Evolutionary conservation across 768 basidiomycete genomes (phyloP).

Genomic region (Clathrus columnatus): DNA sequence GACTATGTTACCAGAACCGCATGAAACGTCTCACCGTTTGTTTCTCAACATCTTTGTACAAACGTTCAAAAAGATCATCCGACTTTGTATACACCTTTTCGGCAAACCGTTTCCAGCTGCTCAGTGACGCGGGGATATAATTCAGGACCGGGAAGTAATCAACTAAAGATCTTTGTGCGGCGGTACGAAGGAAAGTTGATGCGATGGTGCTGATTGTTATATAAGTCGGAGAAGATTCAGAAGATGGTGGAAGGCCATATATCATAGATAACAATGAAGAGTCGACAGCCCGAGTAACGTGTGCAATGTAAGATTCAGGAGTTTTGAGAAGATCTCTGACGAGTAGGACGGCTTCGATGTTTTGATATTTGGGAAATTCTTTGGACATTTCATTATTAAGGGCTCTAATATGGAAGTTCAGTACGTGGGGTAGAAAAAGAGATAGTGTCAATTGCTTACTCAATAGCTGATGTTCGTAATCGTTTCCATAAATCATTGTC

Average conservation of each 20-base stretch:
- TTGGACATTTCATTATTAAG: constrained; percentile 20
- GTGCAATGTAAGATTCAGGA: constrained; percentile 11
- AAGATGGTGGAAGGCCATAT: neutral
- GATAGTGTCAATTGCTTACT: neutral
- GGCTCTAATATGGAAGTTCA: constrained; percentile 27
- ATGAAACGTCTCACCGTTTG: neutral
- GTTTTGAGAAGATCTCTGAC: constrained; percentile 21
- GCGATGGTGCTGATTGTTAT: neutral
- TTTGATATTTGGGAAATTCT: constrained; percentile 21
- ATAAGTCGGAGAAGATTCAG: neutral
- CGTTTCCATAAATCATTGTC: constrained; percentile 18
- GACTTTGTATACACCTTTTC: neutral
- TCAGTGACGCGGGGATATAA: neutral
- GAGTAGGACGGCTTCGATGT: constrained; percentile 24
- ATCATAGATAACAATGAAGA: neutral
- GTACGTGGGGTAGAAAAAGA: constrained; percentile 26
- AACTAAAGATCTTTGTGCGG: neutral
- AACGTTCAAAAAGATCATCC: neutral
- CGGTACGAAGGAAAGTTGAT: neutral
- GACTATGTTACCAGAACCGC: too few relatives aligned
- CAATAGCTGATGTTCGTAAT: neutral
- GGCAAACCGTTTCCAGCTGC: neutral
- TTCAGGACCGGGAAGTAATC: neutral
- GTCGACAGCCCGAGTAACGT: neutral
- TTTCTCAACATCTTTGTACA: neutral